Base-by-base conservation (phyloP, 176 grass and related monocot species). In the Oryza glaberrima region DNA sequence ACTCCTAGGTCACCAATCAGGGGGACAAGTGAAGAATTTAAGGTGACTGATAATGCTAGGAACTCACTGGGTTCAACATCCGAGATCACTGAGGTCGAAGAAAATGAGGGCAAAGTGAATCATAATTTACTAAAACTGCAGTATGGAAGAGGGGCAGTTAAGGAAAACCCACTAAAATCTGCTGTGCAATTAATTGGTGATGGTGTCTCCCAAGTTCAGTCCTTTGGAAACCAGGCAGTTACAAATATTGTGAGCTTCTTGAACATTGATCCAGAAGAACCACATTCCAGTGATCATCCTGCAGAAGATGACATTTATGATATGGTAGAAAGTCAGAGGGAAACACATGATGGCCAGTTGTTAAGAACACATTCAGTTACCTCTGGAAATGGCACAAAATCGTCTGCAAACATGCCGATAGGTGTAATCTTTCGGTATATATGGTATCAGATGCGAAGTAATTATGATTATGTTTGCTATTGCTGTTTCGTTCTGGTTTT, bases 381-480 rank as follows among this genome's bases (percentile, higher is more conserved):
- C 77, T 73, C 81, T 80, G 80, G 69, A 40, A 84, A 32, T 60
- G 84, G 67, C 75, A 20, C 52, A 30, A 83, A 90, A 61, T 81
- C 70, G 36, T 83, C 78, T 78, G 67, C 85, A 81, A 90, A 77
- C 85, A 84, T 90, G 86, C 93, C 94, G 72, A 85, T 98, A 70
- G 87, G 93, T 82, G 91, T 93, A 25, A 94, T 98, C 47, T 93
- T 98, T 72, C 46, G 74, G 52, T 94, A 91, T 78, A 92, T 98
- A 85, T 95, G 93, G 96, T 95, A 92, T 66, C 93, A 92, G 77
- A 98, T 98, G 96, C 89, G 96, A 43, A 88, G 93, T 82, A 98
- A 98, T 86, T 95, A 98, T 60, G 96, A 98, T 84, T 90, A 94
- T 83, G 96, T 98, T 84, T 98, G 96, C 87, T 98, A 98, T 75